These are phyloP conservation scores for Coemansia sp. DNA, from an alignment of 192 early-diverging fungal species.

Conservation along the genomic window DNA sequence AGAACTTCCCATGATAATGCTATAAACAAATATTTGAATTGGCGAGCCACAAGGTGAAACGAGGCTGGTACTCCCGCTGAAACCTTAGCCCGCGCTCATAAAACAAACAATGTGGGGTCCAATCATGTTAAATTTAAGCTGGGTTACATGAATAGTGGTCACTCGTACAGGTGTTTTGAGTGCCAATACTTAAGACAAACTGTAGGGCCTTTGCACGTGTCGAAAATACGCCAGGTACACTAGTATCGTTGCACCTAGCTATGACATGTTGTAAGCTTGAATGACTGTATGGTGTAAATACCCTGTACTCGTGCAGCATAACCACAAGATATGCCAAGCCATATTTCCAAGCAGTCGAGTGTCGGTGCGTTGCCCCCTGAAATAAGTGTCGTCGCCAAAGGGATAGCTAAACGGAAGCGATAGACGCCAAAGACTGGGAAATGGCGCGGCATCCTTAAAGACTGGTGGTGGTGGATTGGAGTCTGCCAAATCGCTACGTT, in stretches of 20 bases:
- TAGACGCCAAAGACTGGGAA: neutral
- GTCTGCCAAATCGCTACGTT: too few relatives aligned
- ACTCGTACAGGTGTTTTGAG: too few relatives aligned
- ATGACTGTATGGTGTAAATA: neutral
- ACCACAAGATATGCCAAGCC: neutral
- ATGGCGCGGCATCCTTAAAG: neutral
- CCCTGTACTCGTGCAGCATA: neutral
- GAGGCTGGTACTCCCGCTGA: too few relatives aligned
- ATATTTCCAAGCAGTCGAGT: neutral
- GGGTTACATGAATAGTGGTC: too few relatives aligned
- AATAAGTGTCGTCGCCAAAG: neutral
- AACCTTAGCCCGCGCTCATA: too few relatives aligned
- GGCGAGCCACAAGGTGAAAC: too few relatives aligned
- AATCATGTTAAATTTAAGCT: too few relatives aligned
- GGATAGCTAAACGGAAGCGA: neutral
- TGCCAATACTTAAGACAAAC: neutral
- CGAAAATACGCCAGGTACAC: neutral
- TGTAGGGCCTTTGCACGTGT: neutral
- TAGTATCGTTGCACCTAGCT: too few relatives aligned
- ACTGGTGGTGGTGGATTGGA: neutral
- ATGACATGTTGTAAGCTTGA: neutral
- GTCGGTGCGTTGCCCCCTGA: neutral
- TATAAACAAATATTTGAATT: too few relatives aligned
- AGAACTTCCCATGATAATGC: too few relatives aligned
- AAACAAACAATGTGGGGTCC: too few relatives aligned